Base-by-base conservation (phyloP, 23 red algal species). In the Gracilariopsis chorda region DNA sequence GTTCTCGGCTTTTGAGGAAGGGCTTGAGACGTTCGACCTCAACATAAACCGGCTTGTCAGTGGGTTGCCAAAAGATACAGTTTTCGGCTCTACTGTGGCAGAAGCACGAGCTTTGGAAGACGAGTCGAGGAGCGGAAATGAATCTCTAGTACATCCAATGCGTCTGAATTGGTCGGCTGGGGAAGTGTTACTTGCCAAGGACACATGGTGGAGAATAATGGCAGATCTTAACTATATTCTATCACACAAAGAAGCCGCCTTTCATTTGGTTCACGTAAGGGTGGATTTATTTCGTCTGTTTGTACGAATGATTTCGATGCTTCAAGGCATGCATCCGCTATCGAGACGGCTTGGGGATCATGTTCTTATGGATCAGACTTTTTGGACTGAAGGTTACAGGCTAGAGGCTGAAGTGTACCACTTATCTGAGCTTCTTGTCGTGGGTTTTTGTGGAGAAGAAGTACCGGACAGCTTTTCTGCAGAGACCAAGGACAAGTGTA, bases 161-260 rank as follows among this genome's bases (percentile, higher is more conserved):
- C 71, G 86, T 37, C 21, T 90, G 29, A 41, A 78, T 55, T 90
- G 69, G 71, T 21, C 48, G 10, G 5, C 43, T 16, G 65, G 72
- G 25, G 28, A 84, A 34, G 43, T 29, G 23, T 72, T 61, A n/a
- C n/a, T 51, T 24, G 29, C 48, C 30, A 77, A 60, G 24, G 27
- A 30, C 35, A 45, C 88, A 20, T 25, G 34, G 23, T 58, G 71
- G 82, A 59, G 94, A 53, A 52, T 96, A 46, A 92, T 93, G 45
- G 62, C 83, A 19, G 88, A 96, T 55, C 51, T 96, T 61, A 90
- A 87, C 16, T 96, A 93, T 67, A 44, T 96, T 2, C 88, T 96
- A 20, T 92, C 88, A 8, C 94, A 96, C 34, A 51, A 37, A 34
- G 91, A 85, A 45, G 94, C 63, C 36, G 62, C 88, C 3, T 90